Evolutionary conservation across 257 asterid species (phyloP).

Genomic region (Vinca minor): DNA sequence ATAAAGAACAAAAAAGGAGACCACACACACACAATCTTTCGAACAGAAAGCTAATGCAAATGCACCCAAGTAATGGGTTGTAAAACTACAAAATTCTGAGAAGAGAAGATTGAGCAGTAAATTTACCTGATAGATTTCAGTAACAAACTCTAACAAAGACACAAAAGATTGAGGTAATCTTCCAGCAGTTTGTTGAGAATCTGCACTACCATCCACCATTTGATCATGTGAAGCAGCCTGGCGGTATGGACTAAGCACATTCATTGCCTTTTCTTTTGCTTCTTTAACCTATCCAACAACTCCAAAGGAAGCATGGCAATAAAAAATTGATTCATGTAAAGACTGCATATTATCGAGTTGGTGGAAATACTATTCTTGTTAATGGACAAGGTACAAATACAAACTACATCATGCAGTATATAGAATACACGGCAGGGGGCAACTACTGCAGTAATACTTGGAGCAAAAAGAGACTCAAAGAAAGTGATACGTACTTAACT

Average conservation of each 20-base stretch:
- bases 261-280: constrained; percentile 86
- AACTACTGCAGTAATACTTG: background rate
- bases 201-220: constrained; percentile 43
- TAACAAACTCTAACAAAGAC: constrained; percentile 83
- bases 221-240: constrained; percentile 43
- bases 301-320: background rate
- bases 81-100: background rate
- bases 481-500: background rate
- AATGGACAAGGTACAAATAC: background rate
- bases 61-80: too few species aligned
- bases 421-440: background rate
- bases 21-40: too few species aligned
- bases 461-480: background rate
- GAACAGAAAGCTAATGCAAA: too few species aligned
- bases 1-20: background rate
- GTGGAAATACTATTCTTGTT: background rate
- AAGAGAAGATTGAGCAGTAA: constrained; percentile 9
- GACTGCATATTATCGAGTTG: background rate
- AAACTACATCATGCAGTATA: background rate
- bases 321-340: background rate
- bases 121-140: constrained; percentile 89
- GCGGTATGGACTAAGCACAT: constrained; percentile 57
- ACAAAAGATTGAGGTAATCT: constrained; percentile 58
- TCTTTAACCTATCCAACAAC: constrained; percentile 61
- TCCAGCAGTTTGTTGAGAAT: constrained; percentile 44